Conservation (phyloP, 2,329 filamentous ascomycete species). For the Cercospora brassicicola region DNA sequence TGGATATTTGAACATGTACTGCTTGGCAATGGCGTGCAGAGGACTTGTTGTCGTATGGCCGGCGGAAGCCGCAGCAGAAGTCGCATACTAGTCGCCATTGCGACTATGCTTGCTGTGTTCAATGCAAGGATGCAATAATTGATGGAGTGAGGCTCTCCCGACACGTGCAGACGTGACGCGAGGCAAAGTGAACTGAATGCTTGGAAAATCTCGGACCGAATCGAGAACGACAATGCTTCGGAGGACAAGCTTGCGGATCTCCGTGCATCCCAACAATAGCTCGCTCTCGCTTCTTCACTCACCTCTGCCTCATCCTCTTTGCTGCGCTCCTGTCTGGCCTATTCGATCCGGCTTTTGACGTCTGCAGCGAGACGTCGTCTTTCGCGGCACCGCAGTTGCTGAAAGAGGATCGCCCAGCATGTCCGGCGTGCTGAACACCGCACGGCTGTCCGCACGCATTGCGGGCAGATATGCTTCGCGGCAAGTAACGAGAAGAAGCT, state of each 20-base stretch:
- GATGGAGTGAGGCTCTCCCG: constrained; percentile 1
- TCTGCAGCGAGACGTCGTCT: neutral
- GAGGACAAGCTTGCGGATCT: constrained; percentile 9
- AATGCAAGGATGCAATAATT: constrained; percentile 6
- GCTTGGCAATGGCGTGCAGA: constrained; percentile 7
- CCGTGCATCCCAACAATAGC: constrained; percentile 25
- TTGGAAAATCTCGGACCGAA: constrained; percentile 16
- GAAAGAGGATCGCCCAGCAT: constrained; percentile 23
- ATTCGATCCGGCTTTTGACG: neutral
- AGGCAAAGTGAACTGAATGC: neutral
- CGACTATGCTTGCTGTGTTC: neutral
- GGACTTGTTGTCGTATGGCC: constrained; percentile 24
- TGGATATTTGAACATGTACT: neutral
- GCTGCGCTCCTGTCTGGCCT: neutral
- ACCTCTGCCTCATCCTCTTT: constrained; percentile 3
- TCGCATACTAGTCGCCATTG: constrained; percentile 20
- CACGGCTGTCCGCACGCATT: constrained; percentile 34
- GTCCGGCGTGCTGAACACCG: constrained; percentile 35
- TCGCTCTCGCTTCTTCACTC: constrained; percentile 14
- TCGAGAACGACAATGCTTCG: constrained; percentile 10
- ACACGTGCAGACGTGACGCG: constrained; percentile 19
- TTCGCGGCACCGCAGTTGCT: neutral
- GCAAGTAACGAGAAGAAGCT: constrained; percentile 31
- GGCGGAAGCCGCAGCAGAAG: constrained; percentile 28
- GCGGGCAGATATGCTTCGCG: constrained; percentile 33